Evolutionary conservation across 2,329 filamentous ascomycete genomes (phyloP).

Genomic region (Monilinia fructicola): DNA sequence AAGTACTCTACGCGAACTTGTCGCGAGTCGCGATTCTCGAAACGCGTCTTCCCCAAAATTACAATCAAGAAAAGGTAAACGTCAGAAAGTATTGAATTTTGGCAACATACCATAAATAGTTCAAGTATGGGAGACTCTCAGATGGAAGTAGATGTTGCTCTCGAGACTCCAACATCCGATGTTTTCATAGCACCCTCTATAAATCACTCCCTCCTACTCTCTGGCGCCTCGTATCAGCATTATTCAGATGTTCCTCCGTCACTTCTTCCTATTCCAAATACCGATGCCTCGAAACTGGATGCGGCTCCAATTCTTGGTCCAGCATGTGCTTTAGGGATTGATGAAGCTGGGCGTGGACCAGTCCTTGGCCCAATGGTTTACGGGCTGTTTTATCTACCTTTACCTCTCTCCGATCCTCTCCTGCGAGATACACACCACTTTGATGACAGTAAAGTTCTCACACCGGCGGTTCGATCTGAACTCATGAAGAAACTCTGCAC

Average conservation of each 20-base stretch:
- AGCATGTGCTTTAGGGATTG: conserved; percentile 80
- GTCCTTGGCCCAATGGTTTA: conserved; percentile 84
- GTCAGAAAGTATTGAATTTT: not conserved
- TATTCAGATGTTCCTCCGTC: conserved; percentile 66
- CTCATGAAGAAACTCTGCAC: conserved; percentile 73
- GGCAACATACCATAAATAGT: not conserved
- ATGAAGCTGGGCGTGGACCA: conserved; percentile 90
- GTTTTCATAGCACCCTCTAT: conserved; percentile 70
- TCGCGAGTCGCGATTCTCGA: conserved; percentile 8
- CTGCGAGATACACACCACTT: conserved; percentile 80
- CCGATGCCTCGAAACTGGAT: conserved; percentile 24
- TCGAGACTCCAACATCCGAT: conserved; percentile 42
- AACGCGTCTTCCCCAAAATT: conserved; percentile 10
- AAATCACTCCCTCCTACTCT: conserved; percentile 54
- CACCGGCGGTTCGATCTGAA: conserved; percentile 70
- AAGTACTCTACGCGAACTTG: conserved; percentile 21
- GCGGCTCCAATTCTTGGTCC: conserved; percentile 44
- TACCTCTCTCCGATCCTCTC: conserved; percentile 67
- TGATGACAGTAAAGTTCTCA: conserved; percentile 93
- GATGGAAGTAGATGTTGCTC: conserved; percentile 37
- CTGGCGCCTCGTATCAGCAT: conserved; percentile 68
- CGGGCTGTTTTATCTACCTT: conserved; percentile 72
- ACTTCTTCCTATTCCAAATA: conserved; percentile 48
- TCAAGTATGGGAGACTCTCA: conserved; percentile 42
- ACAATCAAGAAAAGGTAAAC: conserved; percentile 5